Evolutionary conservation across 2,329 filamentous ascomycete species (phyloP).

Genomic region (Fusarium concolor): DNA sequence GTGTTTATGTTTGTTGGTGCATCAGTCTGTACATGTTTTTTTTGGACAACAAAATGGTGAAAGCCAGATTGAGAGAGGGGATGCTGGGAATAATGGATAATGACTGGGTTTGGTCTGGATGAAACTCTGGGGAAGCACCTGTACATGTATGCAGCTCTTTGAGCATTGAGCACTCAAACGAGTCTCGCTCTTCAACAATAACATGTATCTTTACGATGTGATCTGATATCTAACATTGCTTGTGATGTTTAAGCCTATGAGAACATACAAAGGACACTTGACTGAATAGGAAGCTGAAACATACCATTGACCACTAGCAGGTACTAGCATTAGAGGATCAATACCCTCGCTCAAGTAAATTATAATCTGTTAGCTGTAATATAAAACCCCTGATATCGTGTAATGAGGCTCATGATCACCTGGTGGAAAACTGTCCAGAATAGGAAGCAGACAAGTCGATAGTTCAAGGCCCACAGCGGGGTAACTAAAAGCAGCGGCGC

Average conservation of each 20-base stretch:
- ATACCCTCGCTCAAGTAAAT: not conserved
- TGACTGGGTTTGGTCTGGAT: conserved; percentile 7
- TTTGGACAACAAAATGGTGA: conserved; percentile 23
- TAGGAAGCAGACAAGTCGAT: conserved; percentile 11
- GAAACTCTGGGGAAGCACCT: conserved; percentile 10
- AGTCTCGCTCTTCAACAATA: conserved; percentile 11
- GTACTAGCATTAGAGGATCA: not conserved
- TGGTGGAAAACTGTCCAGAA: conserved; percentile 11
- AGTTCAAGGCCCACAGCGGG: conserved; percentile 35
- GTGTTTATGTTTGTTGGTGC: conserved; percentile 19
- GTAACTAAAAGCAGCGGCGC: conserved; percentile 17
- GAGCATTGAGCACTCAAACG: not conserved
- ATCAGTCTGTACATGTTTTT: conserved; percentile 27
- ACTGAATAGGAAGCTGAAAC: not conserved
- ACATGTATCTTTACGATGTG: conserved; percentile 6
- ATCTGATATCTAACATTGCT: not conserved
- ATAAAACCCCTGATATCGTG: conserved; percentile 22
- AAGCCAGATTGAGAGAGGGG: conserved; percentile 3
- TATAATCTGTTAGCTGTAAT: not conserved
- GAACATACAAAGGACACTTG: not conserved
- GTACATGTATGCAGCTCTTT: conserved; percentile 31
- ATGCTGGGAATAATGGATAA: conserved; percentile 11
- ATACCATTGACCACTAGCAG: not conserved
- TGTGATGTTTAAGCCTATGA: not conserved
- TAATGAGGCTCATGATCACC: conserved; percentile 35